phyloP scores from a whole-genome alignment of 768 basidiomycete genomes.

The Gloeopeniophorella convolvens region DNA sequence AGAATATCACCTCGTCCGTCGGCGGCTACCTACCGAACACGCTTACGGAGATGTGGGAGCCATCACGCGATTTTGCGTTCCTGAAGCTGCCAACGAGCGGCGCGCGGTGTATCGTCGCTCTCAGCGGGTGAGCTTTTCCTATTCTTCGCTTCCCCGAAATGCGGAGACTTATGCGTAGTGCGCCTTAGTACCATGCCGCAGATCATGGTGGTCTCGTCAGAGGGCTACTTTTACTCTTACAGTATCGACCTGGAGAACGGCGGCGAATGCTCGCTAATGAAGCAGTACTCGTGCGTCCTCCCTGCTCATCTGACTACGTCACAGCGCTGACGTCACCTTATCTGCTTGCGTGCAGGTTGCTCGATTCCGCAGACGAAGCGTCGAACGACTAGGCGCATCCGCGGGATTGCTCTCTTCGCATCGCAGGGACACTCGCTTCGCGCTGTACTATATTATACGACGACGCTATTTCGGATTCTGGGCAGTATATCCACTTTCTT shows the following conservation, averaged over 20 bases:
- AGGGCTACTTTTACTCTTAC: slow-evolving; percentile 94
- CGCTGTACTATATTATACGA: no score
- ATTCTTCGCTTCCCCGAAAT: background rate
- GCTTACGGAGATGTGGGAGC: slow-evolving; percentile 96
- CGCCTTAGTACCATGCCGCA: slow-evolving; percentile 78
- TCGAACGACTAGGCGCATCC: slow-evolving; percentile 13
- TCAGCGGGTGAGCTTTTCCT: slow-evolving; percentile 56
- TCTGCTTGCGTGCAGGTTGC: slow-evolving; percentile 23
- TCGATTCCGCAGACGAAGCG: slow-evolving; percentile 25
- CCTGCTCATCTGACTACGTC: background rate
- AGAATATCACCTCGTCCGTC: slow-evolving; percentile 67
- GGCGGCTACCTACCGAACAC: slow-evolving; percentile 85
- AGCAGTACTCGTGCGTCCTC: slow-evolving; percentile 70
- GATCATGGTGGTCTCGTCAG: slow-evolving; percentile 93
- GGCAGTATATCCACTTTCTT: no score
- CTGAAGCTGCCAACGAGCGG: slow-evolving; percentile 75
- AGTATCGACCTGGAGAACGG: slow-evolving; percentile 94
- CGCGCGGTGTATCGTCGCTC: slow-evolving; percentile 78
- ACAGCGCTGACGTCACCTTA: background rate
- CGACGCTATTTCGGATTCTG: no score
- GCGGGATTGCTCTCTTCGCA: no score
- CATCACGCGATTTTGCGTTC: slow-evolving; percentile 89
- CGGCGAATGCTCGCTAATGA: slow-evolving; percentile 91
- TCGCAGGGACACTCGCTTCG: no score
- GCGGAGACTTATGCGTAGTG: no score